phyloP scores from a whole-genome alignment of 202 grass and related monocot species.

The Schoenoplectus tabernaemontani region DNA sequence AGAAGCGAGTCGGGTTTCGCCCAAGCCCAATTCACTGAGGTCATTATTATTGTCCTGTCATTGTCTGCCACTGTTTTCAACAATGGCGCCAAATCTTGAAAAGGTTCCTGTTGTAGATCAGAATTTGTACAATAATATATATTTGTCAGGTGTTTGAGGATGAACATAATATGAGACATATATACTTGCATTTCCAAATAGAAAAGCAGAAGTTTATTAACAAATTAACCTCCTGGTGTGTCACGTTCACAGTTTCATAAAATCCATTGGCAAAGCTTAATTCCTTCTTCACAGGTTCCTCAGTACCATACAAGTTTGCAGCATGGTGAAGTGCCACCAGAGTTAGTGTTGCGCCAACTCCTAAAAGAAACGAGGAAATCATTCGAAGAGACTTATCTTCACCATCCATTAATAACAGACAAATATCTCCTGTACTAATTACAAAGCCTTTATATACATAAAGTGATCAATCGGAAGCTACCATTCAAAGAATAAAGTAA shows the following conservation, averaged over 20 bases:
- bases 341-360: not conserved
- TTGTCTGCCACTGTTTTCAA: slow-evolving; percentile 22
- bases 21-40: slow-evolving; percentile 58
- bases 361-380: not conserved
- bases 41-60: slow-evolving; percentile 53
- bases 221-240: not conserved
- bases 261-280: not conserved
- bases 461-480: not conserved
- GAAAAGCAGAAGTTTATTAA: not conserved
- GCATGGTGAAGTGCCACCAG: not conserved
- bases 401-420: not conserved
- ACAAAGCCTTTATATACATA: not conserved
- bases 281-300: not conserved
- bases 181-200: not conserved
- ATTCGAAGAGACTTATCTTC: not conserved
- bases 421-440: not conserved
- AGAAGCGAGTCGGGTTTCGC: slow-evolving; percentile 41
- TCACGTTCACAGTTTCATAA: not conserved
- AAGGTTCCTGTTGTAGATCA: not conserved
- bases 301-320: not conserved
- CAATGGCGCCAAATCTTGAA: slow-evolving; percentile 23
- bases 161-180: not conserved
- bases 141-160: not conserved
- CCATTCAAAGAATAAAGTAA: not conserved
- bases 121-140: not conserved